Evolutionary conservation across 2,329 filamentous ascomycete species (phyloP), one percentile per base, ranked within the genome.

Genomic region (Venturia pyrina): DNA sequence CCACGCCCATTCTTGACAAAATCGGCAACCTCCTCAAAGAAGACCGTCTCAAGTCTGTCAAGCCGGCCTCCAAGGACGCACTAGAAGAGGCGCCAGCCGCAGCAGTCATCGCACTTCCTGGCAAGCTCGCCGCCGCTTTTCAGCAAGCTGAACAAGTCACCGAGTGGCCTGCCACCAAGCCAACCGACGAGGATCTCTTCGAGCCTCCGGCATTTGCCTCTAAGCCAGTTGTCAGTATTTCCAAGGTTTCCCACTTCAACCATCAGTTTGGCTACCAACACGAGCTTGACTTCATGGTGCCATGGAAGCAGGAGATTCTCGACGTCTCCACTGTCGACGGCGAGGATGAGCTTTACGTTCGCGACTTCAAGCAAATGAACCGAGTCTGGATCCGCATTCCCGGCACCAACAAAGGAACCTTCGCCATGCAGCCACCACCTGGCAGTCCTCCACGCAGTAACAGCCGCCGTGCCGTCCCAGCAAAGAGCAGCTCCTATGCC

Each of bases 121-220:
- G 40, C 46, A 40, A 41, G 11, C 41, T 44, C 24, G 41, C 44
- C 19, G 44, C 13, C 24, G 34, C 44, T 32, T 21, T 19, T 10
- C 21, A 64, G n/a, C 41, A 28, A 17, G 11, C 28, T 21, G 43
- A 34, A 6, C n/a, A 41, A 13, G 44, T 40, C n/a, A n/a, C 43
- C 5, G 34, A 64, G 4, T 64, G 28, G 24, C 17, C 43, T 24
- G 24, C 62, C 24, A 48, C 62, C 34, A 28, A 46, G 62, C 46
- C 62, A 40, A 48, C 62, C 17, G 62, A 64, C n/a, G 57, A 66
- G 10, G 53, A 62, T 15, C 46, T 56, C 28, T 37, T 66, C 41
- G 64, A 66, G 28, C 37, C 40, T 15, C 64, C 43, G 28, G 64
- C 21, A 24, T 66, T 66, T 43, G 64, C 53, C 19, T 66, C 64